Conservation (phyloP, 163 green algal species). For the Volvox carteri region DNA sequence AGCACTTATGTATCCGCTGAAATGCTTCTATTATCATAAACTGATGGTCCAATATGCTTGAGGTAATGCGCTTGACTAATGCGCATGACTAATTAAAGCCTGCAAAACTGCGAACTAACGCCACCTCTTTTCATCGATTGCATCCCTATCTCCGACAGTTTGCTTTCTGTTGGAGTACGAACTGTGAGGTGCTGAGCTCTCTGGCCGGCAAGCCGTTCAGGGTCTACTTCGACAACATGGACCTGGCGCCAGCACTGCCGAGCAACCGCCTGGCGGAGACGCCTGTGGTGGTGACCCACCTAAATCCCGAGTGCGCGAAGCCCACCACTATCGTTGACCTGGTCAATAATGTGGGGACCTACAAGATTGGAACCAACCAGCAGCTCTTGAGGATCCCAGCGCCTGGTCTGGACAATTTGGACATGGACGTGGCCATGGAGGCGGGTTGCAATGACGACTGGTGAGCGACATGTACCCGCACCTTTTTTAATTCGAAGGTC, state of each 20-base stretch:
- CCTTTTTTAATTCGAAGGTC: no score
- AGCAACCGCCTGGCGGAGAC: not conserved
- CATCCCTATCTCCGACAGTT: slow-evolving; percentile 5
- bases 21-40: no score
- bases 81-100: no score
- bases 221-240: not conserved
- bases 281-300: slow-evolving; percentile 1
- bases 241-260: not conserved
- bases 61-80: no score
- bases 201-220: not conserved
- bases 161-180: slow-evolving; percentile 39
- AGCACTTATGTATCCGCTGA: no score
- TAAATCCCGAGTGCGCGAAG: slow-evolving; percentile 8
- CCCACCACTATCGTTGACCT: not conserved
- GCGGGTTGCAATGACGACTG: slow-evolving; percentile 54
- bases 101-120: no score
- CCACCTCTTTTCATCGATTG: not conserved
- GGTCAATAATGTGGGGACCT: not conserved
- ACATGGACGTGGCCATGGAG: slow-evolving; percentile 12
- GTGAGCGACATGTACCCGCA: no score
- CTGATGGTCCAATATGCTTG: no score
- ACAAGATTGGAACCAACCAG: not conserved
- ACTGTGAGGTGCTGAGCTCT: not conserved
- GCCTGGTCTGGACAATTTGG: slow-evolving; percentile 5
- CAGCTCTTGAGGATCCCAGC: not conserved